A percentile compares a stretch with the other conserved stretches of the same genome.
Conservation (phyloP, 225 moss, liverwort and hornwort genomes). For the Bryum argenteum region DNA sequence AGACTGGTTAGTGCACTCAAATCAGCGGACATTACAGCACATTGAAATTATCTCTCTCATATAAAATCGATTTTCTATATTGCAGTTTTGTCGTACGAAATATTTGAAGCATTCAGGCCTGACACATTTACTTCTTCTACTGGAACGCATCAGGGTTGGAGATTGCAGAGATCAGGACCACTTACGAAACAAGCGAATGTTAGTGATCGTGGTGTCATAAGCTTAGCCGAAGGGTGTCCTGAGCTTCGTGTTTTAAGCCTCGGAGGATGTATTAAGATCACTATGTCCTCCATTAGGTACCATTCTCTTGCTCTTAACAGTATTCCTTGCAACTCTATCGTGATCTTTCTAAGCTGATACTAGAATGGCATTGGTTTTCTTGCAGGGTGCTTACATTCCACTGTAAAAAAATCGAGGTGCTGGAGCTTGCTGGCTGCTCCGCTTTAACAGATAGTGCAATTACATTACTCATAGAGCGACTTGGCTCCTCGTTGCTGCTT, state of each 20-base stretch:
- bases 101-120: slow-evolving; percentile 2
- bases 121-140: slow-evolving; percentile 19
- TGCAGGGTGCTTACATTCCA: slow-evolving; percentile 89
- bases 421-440: slow-evolving; percentile 67
- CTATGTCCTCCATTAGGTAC: slow-evolving; percentile 66
- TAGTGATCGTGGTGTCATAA: slow-evolving; percentile 72
- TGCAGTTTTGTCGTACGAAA: slow-evolving; percentile 1
- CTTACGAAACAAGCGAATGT: slow-evolving; percentile 45
- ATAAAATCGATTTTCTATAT: too few relatives aligned
- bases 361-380: slow-evolving; percentile 27
- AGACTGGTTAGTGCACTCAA: slow-evolving; percentile 12
- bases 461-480: slow-evolving; percentile 59
- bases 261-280: slow-evolving; percentile 69
- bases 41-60: too few relatives aligned
- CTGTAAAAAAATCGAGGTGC: slow-evolving; percentile 73
- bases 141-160: slow-evolving; percentile 51
- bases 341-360: slow-evolving; percentile 2
- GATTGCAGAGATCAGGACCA: slow-evolving; percentile 48
- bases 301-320: slow-evolving; percentile 17
- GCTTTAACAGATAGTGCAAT: slow-evolving; percentile 63
- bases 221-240: slow-evolving; percentile 81
- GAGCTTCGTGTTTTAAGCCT: slow-evolving; percentile 73
- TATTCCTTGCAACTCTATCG: slow-evolving; percentile 8
- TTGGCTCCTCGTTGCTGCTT: slow-evolving; percentile 60
- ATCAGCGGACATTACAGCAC: too few relatives aligned